Evolutionary conservation across 2,329 filamentous ascomycete genomes (phyloP).

Genomic region (Microdochium bolleyi): DNA sequence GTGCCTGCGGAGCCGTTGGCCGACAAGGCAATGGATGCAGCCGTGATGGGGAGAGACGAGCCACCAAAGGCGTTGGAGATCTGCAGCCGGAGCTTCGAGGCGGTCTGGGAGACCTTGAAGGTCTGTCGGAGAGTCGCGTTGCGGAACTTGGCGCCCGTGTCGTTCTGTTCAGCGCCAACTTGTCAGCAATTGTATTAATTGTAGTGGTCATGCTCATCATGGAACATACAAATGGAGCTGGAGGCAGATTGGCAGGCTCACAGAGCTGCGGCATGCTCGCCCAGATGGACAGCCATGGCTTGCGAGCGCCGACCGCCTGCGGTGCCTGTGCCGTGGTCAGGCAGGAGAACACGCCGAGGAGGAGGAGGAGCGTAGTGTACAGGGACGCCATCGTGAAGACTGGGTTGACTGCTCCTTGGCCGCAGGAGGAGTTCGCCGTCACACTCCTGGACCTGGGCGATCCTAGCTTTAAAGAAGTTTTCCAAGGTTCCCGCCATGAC

Average conservation of each 20-base stretch:
- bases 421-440: background rate
- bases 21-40: conserved; percentile 46
- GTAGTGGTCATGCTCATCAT: background rate
- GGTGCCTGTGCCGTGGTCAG: background rate
- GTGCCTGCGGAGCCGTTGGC: conserved; percentile 40
- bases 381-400: background rate
- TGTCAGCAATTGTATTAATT: background rate
- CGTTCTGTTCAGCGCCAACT: conserved; percentile 32
- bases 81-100: conserved; percentile 46
- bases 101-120: conserved; percentile 43
- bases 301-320: background rate
- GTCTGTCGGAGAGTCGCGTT: conserved; percentile 57
- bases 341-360: background rate
- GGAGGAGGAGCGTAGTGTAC: background rate
- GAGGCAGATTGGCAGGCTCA: conserved; percentile 50
- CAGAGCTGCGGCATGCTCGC: conserved; percentile 55
- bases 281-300: conserved; percentile 56
- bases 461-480: background rate
- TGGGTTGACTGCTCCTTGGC: background rate
- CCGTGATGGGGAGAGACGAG: conserved; percentile 48
- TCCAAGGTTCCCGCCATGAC: background rate
- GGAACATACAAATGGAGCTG: conserved; percentile 41
- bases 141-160: conserved; percentile 40
- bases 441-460: background rate
- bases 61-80: conserved; percentile 55